Conservation (phyloP, 2,329 filamentous ascomycete genomes). For the Alternaria solani region DNA sequence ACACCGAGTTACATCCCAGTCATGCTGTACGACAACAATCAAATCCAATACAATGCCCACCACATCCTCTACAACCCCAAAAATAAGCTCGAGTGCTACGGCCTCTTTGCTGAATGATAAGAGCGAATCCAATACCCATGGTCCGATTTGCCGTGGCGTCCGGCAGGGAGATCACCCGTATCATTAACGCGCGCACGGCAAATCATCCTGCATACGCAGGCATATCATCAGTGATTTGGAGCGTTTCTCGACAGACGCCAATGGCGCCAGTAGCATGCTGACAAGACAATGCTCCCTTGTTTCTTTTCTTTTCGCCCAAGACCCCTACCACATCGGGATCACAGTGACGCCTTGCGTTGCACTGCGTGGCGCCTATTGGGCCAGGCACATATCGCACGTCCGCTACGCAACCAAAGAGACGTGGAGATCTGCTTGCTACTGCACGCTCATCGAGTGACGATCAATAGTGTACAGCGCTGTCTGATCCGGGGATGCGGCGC, state of each 20-base stretch:
- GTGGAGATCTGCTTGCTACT: constrained; percentile 36
- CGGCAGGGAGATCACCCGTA: constrained; percentile 23
- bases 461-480: constrained; percentile 36
- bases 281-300: constrained; percentile 46
- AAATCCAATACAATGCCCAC: constrained; percentile 30
- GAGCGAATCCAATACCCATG: constrained; percentile 34
- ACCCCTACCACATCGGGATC: constrained; percentile 28
- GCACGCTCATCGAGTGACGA: constrained; percentile 29
- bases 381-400: constrained; percentile 24
- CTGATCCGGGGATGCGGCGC: constrained; percentile 41
- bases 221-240: constrained; percentile 36
- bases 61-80: constrained; percentile 29
- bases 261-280: constrained; percentile 35
- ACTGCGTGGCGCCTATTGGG: constrained; percentile 33
- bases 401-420: constrained; percentile 32
- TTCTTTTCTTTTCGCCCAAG: constrained; percentile 38
- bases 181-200: constrained; percentile 27
- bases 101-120: constrained; percentile 41
- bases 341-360: constrained; percentile 33
- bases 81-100: constrained; percentile 41
- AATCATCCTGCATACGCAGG: constrained; percentile 38
- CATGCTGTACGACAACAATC: constrained; percentile 39
- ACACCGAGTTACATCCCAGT: constrained; percentile 44
- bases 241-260: constrained; percentile 41
- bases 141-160: constrained; percentile 37